Evolutionary conservation across 148 eudicot species (phyloP).

Genomic region (Suaeda aralocaspica): DNA sequence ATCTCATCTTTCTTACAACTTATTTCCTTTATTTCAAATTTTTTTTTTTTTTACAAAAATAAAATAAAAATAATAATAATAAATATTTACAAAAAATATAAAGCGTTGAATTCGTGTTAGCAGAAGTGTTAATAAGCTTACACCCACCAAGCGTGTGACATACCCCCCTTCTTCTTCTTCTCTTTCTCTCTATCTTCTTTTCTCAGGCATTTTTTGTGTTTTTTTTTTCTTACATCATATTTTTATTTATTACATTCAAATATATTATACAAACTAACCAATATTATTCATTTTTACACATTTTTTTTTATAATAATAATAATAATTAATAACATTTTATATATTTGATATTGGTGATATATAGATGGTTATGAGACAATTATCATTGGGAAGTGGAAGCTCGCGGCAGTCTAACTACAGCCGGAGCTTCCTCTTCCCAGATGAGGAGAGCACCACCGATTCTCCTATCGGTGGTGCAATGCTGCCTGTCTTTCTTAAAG

Average conservation of each 20-base stretch:
- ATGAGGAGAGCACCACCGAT: constrained; percentile 26
- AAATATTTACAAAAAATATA: too few species aligned
- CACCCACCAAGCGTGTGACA: constrained; percentile 36
- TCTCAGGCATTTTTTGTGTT: constrained; percentile 10
- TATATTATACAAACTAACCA: neutral
- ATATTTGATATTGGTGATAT: neutral
- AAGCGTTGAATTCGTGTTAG: constrained; percentile 15
- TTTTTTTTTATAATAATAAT: too few species aligned
- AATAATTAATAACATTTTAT: too few species aligned
- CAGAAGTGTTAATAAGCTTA: neutral
- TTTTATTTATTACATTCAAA: neutral
- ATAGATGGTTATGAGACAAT: constrained; percentile 23
- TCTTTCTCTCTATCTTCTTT: neutral
- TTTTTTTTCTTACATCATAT: neutral
- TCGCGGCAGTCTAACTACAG: constrained; percentile 29
- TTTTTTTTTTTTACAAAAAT: neutral
- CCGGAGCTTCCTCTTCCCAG: constrained; percentile 40
- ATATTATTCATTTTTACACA: too few species aligned
- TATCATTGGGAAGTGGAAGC: constrained; percentile 44
- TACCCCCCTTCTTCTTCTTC: constrained; percentile 10
- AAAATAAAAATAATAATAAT: neutral
- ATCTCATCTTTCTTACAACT: neutral
- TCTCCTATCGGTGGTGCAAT: constrained; percentile 50
- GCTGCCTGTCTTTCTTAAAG: constrained; percentile 69
- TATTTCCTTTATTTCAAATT: neutral